Evolutionary conservation across 2,329 filamentous ascomycete genomes (phyloP), one percentile per base, ranked within the genome.

Genomic region (Colletotrichum magnum): DNA sequence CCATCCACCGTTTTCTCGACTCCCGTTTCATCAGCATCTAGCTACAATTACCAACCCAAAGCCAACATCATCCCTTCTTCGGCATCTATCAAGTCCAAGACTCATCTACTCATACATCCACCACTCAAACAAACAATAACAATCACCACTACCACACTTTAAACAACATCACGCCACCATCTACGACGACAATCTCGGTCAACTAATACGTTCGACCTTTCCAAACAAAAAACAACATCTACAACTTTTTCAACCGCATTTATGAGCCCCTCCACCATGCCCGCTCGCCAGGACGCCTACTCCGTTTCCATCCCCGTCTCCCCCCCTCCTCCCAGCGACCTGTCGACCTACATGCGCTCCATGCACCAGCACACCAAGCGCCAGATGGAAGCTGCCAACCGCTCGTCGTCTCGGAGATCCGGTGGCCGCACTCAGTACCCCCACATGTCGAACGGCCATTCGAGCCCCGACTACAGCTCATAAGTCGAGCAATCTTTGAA

Each of bases 341-440:
- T 87, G 72, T 85, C 85, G 6, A 87, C 78, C 58, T 92, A 92
- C 73, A 81, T 89, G 15, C 85, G 85, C 69, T 87, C 84, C 65
- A 92, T 92, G 87, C 88, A 89, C 75, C 84, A 87, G 63, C 88
- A 92, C 80, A 92, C 89, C 70, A 90, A 89, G 82, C 83, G 85
- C 64, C 89, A 90, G 77, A 90, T 92, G 87, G 88, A 91, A 70
- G 82, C 83, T 7, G 84, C 84, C n/a, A 81, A 83, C 13, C 82
- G 83, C 4, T 82, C 84, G 12, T 82, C 85, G 1, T 76, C 78
- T 39, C 41, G 69, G 21, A 64, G 71, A 58, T 71, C 70, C 21
- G 67, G 60, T 53, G 58, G 64, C 58, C 58, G 68, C 58, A 61
- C 64, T 43, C 70, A 36, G 5, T 72, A 59, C 48, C 68, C 72